Evolutionary conservation across 768 basidiomycete genomes (phyloP), one percentile per base, ranked within the genome.

Genomic region (Lactifluus hygrophoroides): DNA sequence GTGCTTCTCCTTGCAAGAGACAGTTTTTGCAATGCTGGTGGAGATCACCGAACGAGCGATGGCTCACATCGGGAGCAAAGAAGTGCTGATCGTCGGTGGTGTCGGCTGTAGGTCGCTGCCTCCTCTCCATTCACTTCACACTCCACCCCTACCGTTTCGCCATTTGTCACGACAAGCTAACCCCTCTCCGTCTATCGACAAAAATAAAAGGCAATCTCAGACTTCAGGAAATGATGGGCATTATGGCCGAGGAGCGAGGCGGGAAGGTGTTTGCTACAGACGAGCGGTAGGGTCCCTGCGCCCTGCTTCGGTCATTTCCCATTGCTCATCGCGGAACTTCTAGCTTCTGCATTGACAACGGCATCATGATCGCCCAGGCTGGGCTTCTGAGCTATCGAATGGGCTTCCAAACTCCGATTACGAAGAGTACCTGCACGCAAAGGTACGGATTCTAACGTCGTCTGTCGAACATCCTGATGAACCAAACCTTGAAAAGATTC

Each of bases 361-460:
- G 96, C 1, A 95, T 98, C 65, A 99, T 99, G 96, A 98, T 99
- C 54, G 95, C 96, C 2, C 96, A 99, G 68, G 96, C 96, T 6
- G 96, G 96, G 5, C 78, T 99, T 28, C 77, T 99, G 37, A 84
- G 86, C 61, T 93, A 83, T 70, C 80, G 96, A 2, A 97, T 94
- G 93, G 96, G 95, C 25, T 79, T 84, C 60, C 72, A 73, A 47
- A 97, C 94, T 0, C 79, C 86, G 2, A 68, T 98, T 28, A 70
- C 78, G 27, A 81, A 95, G 67, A 94, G 86, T 54, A 88, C 83
- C 34, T 94, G 92, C 67, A 98, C 94, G 7, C 96, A 99, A 74
- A 80, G 95, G 93, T 90, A 59, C 65, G 42, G 13, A 77, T 51
- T 38, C 21, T 56, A 32, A 32, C 32, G 14, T 4, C 8, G 5